These are phyloP conservation scores for Trametes elegans DNA, from an alignment of 768 basidiomycete genomes.

Conservation along the genomic window DNA sequence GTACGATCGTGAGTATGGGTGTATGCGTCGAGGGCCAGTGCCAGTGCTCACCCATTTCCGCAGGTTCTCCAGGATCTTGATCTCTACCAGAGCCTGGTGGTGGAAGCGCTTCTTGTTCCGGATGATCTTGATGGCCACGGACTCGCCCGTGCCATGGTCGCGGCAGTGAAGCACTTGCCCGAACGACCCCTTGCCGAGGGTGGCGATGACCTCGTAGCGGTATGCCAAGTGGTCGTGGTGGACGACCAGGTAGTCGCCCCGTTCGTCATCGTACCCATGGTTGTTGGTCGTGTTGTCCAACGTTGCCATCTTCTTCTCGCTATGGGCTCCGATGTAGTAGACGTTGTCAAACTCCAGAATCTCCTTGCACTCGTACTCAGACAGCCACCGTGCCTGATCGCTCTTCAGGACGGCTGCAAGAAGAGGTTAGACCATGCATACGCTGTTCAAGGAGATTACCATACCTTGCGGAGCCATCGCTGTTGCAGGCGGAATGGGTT, in stretches of 20 bases:
- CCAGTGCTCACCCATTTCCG: slow-evolving; percentile 88
- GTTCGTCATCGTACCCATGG: slow-evolving; percentile 95
- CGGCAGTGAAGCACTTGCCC: slow-evolving; percentile 96
- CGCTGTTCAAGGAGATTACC: slow-evolving; percentile 25
- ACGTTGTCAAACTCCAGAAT: slow-evolving; percentile 83
- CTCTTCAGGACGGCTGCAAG: slow-evolving; percentile 64
- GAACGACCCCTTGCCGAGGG: slow-evolving; percentile 96
- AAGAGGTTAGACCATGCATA: slow-evolving; percentile 13
- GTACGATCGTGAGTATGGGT: not conserved
- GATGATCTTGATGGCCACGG: slow-evolving; percentile 99
- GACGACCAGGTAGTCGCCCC: slow-evolving; percentile 93
- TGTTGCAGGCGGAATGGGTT: slow-evolving; percentile 71
- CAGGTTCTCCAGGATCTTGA: slow-evolving; percentile 95
- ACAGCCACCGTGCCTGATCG: slow-evolving; percentile 67
- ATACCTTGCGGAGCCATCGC: slow-evolving; percentile 70
- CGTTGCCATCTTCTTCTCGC: slow-evolving; percentile 81
- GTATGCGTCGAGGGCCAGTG: not conserved
- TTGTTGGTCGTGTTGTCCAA: slow-evolving; percentile 78
- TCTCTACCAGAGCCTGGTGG: slow-evolving; percentile 97
- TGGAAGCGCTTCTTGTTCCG: slow-evolving; percentile 99
- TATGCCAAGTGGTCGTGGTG: slow-evolving; percentile 91
- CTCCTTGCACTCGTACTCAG: slow-evolving; percentile 88
- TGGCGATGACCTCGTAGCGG: slow-evolving; percentile 92
- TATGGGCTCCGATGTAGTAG: slow-evolving; percentile 77
- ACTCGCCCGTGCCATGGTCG: slow-evolving; percentile 91